Evolutionary conservation across 805 yeast genomes (phyloP), one percentile per base, ranked within the genome.

Genomic region (Metschnikowia baotianmanensis): DNA sequence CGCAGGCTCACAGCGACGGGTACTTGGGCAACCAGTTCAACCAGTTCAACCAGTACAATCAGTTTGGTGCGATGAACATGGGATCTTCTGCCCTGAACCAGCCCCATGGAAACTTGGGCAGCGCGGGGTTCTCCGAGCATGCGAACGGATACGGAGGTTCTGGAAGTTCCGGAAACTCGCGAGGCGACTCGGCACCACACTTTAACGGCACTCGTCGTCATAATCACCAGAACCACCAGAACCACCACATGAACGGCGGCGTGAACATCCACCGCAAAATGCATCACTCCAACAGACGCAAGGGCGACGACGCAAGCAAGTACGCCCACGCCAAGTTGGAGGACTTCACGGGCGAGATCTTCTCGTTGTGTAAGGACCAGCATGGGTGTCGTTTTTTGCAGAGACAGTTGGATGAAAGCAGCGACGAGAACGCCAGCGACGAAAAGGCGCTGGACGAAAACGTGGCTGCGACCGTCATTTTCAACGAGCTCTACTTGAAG

Each of bases 341-440:
- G 34, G 89, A 85, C 51, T 85, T 82, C 56, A 65, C 75, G 13
- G 88, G 88, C 33, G 82, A 80, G 43, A 83, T 91, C 38, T 85
- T 78, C 57, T 74, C 86, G 1, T 70, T 93, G 48, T 90, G 98
- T 66, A 87, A 83, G 57, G 99, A 91, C 60, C 98, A 91, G 65
- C 96, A 91, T 59, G 98, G 99, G 7, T 91, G 98, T 59, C 74
- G 99, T 44, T 89, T 86, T 60, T 67, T 91, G 48, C 99, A 91
- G 64, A 79, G 84, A 48, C 95, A 89, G 59, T 71, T 93, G 50
- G 96, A 88, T n/a, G n/a, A n/a, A n/a, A n/a, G n/a, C n/a, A n/a
- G n/a, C n/a, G n/a, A n/a, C n/a, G n/a, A n/a, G n/a, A n/a, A n/a
- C n/a, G n/a, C n/a, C n/a, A n/a, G n/a, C n/a, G 43, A 39, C 19